Percentiles rank a stretch among this genome's conserved stretches.
These are phyloP conservation scores for Aspergillus sp. DNA, from an alignment of 2,329 filamentous ascomycete genomes.

Conservation along the genomic window DNA sequence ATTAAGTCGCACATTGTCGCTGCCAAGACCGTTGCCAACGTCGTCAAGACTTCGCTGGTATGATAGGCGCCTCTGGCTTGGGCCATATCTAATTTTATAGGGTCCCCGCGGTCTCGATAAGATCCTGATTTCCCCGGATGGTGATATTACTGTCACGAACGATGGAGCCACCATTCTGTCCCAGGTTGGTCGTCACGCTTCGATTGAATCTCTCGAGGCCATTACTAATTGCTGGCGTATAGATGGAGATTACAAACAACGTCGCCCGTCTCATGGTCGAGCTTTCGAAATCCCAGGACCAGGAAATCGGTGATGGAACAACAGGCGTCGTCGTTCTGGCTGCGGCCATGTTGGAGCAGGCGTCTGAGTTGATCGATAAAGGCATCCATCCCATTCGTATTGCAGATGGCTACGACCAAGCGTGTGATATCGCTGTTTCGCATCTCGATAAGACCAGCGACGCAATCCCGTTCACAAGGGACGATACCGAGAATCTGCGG, in stretches of 20 bases:
- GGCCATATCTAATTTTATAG: slow-evolving; percentile 24
- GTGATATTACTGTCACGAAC: slow-evolving; percentile 98
- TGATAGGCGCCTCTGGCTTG: slow-evolving; percentile 10
- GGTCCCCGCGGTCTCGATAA: slow-evolving; percentile 95
- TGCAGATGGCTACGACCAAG: slow-evolving; percentile 94
- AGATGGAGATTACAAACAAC: slow-evolving; percentile 99
- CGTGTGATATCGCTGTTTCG: slow-evolving; percentile 89
- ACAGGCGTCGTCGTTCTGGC: slow-evolving; percentile 95
- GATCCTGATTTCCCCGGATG: slow-evolving; percentile 96
- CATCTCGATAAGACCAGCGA: slow-evolving; percentile 92
- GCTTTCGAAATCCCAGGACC: slow-evolving; percentile 95
- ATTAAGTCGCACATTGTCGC: slow-evolving; percentile 98
- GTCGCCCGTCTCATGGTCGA: slow-evolving; percentile 95
- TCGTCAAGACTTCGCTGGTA: slow-evolving; percentile 89
- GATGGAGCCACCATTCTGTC: slow-evolving; percentile 95
- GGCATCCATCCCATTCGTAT: slow-evolving; percentile 98
- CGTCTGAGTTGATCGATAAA: slow-evolving; percentile 97
- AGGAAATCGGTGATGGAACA: slow-evolving; percentile 97
- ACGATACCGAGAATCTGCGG: slow-evolving; percentile 74
- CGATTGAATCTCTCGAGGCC: slow-evolving; percentile 1
- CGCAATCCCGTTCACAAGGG: slow-evolving; percentile 71
- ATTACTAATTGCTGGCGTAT: slow-evolving; percentile 4
- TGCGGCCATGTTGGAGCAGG: slow-evolving; percentile 89
- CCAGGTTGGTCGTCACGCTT: slow-evolving; percentile 39
- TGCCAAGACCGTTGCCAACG: slow-evolving; percentile 88